Base-by-base conservation (phyloP, 768 basidiomycete genomes). In the Phlegmacium glaucopus region DNA sequence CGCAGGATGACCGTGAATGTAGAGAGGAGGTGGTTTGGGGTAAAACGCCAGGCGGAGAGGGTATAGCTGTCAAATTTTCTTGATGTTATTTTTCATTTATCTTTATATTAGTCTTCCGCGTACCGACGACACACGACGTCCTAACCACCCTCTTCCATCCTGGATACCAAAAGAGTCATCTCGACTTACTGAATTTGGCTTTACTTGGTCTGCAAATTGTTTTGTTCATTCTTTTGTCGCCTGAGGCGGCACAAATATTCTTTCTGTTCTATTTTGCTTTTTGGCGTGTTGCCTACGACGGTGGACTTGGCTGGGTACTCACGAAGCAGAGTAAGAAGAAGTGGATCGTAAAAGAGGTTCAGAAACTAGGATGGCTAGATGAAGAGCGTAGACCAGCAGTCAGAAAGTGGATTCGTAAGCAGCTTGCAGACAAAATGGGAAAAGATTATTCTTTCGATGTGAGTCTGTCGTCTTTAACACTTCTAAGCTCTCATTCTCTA, bases 311-410 rank as follows among this genome's bases (percentile, higher is more conserved):
- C 0, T 96, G 88, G 85, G 80, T 97, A 9, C 74, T 99, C 48
- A 91, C 91, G 9, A 88, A 90, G 64, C 96, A 99, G 69, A 95
- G 92, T 74, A 94, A 95, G 72, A 85, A 82, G 69, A 87, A 82
- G 59, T 97, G 92, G 89, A 90, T 99, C 56, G 93, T 96, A 38
- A 74, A 81, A 26, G 80, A 86, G 56, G 75, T 97, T 1, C 80
- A 87, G 47, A 71, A 76, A 4, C 69, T 82, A 17, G 95, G 91
- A 4, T 97, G 94, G 94, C 78, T 99, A n/a, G 93, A 98, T 62
- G 72, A 74, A 53, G 60, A 73, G 38, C 75, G 83, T 16, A 67
- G 73, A 18, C 89, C 92, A 0, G 65, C 56, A 6, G 70, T 89
- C 48, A 76, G 88, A 48, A 58, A 73, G 35, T 99, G 96, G 96